Conservation (phyloP, 208 protist species). For the Wallacemonas sp. region DNA sequence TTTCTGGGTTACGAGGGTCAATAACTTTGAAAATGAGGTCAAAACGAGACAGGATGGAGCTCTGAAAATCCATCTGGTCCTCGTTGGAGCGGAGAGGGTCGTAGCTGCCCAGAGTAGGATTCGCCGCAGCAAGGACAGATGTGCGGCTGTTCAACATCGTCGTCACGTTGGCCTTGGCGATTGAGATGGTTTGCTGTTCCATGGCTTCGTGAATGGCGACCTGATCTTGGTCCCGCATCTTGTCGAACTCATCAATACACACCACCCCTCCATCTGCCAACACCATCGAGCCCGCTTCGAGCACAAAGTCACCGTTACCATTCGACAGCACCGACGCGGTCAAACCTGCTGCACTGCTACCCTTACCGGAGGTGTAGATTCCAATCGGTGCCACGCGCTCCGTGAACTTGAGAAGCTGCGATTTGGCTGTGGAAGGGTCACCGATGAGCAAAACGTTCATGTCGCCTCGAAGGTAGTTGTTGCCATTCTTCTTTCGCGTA, state of each 20-base stretch:
- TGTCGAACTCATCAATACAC: conserved; percentile 99
- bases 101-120: conserved; percentile 97
- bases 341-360: conserved; percentile 97
- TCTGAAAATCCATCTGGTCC: conserved; percentile 96
- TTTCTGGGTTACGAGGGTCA: conserved; percentile 94
- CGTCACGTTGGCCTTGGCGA: conserved; percentile 99
- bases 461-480: conserved; percentile 97
- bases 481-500: conserved; percentile 96
- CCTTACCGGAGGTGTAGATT: conserved; percentile 99
- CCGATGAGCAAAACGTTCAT: conserved; percentile 99
- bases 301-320: conserved; percentile 96
- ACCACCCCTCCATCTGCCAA: conserved; percentile 99
- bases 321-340: conserved; percentile 96
- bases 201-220: conserved; percentile 99
- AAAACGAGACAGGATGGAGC: conserved; percentile 99
- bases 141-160: conserved; percentile 99
- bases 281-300: conserved; percentile 99
- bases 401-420: conserved; percentile 98
- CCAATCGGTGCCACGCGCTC: conserved; percentile 96
- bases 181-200: conserved; percentile 99
- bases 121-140: conserved; percentile 99
- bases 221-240: conserved; percentile 98
- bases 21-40: conserved; percentile 99
- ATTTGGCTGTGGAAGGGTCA: conserved; percentile 99
- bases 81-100: conserved; percentile 88